Base-by-base conservation (phyloP, 1,284 basidiomycete species). In the Sphagnurus paluster region DNA sequence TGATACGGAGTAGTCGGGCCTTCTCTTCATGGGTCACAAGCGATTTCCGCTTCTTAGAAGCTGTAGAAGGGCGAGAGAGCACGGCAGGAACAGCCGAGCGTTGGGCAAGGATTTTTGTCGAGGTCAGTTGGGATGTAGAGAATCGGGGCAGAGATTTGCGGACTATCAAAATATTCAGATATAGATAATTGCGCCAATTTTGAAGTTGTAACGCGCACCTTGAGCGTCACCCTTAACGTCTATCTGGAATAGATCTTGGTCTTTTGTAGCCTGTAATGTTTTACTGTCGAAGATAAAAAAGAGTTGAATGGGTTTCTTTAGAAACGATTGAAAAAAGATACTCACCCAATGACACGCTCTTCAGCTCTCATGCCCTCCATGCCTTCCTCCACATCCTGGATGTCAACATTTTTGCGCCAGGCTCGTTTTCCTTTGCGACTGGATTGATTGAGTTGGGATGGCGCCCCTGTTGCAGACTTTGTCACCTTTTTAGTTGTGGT, bases 341-440 rank as follows among this genome's bases (percentile, higher is more conserved):
- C 79, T 54, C 61, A 89, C 90, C 91, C 91, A 46, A 78, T 79
- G 5, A 84, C 75, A 44, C 89, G 71, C 64, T 94, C 92, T 63
- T 94, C 90, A 4, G 77, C 76, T 46, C 91, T 74, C 47, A 85
- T 68, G 39, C 72, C 77, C 64, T 95, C 93, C 49, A 95, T 60
- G 2, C 79, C 82, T 39, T 75, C 71, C 58, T 94, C 92, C 30
- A 93, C 80, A 29, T 80, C 80, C 20, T 79, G 79, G 35, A 94
- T 76, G 63, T 94, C 83, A 43, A 94, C 83, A 66, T 96, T 90
- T 71, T 97, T 97, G 59, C 94, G 72, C 94, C 94, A 97, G 44
- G 93, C 84, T 49, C 82, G 82, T 69, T 96, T 97, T 39, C 92
- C 90, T 66, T 93, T 97, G 46, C 93, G 74, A 55, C 86, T 91